phyloP scores from a whole-genome alignment of 805 yeast species.

The Candida sonorensis region DNA sequence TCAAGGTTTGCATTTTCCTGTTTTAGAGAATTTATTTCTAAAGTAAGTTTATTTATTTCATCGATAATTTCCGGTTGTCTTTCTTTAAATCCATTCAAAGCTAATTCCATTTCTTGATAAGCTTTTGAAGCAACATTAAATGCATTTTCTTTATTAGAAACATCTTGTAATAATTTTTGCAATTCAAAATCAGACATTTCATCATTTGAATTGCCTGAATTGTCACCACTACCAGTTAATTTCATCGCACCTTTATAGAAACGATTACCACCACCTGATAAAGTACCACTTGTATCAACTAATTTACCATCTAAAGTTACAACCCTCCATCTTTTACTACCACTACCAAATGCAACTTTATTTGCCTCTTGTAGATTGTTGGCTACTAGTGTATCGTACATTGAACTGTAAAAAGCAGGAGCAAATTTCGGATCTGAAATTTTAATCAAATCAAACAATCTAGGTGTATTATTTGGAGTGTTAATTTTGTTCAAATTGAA shows the following conservation, averaged over 20 bases:
- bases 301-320: constrained; percentile 90
- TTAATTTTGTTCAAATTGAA: constrained; percentile 50
- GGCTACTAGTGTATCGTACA: constrained; percentile 86
- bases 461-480: constrained; percentile 71
- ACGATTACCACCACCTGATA: constrained; percentile 91
- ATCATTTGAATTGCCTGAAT: neutral
- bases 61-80: constrained; percentile 64
- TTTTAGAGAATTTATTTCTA: constrained; percentile 59
- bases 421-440: constrained; percentile 62
- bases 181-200: constrained; percentile 54
- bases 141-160: constrained; percentile 45
- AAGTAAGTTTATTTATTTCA: constrained; percentile 45
- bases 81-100: constrained; percentile 52
- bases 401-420: constrained; percentile 84
- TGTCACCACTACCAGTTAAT: constrained; percentile 24
- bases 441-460: constrained; percentile 77
- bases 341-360: constrained; percentile 74
- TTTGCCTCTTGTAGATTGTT: constrained; percentile 73
- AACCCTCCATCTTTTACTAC: constrained; percentile 65
- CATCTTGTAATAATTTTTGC: constrained; percentile 43
- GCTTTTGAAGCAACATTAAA: constrained; percentile 44
- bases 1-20: constrained; percentile 46
- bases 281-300: constrained; percentile 89
- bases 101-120: constrained; percentile 51
- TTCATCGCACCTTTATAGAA: constrained; percentile 74